Percentiles rank a stretch among this genome's conserved stretches.
Conservation (phyloP, 2,329 filamentous ascomycete genomes). For the Aureobasidium sp. region DNA sequence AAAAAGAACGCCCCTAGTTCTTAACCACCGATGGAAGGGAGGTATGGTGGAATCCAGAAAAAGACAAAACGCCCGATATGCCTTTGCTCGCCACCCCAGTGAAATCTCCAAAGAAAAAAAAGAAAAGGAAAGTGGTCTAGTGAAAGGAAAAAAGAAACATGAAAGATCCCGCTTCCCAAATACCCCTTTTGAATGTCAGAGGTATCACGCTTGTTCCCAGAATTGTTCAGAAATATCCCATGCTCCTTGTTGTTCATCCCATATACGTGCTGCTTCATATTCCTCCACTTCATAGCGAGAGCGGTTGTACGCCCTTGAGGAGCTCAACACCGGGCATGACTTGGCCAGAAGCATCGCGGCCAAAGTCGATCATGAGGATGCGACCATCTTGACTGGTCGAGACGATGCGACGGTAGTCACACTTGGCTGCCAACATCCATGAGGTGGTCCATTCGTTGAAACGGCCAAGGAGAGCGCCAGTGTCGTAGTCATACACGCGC, state of each 20-base stretch:
- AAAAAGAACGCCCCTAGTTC: background rate
- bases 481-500: conserved; percentile 83
- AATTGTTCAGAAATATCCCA: background rate
- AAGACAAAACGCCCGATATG: background rate
- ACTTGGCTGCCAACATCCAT: conserved; percentile 95
- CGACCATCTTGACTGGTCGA: conserved; percentile 91
- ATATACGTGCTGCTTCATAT: background rate
- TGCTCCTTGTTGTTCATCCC: background rate
- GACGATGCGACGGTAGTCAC: conserved; percentile 88
- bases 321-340: conserved; percentile 16
- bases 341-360: conserved; percentile 26
- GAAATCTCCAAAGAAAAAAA: background rate
- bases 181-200: background rate
- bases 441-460: conserved; percentile 94
- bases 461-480: conserved; percentile 67
- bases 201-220: conserved; percentile 8
- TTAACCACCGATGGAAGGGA: background rate
- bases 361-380: conserved; percentile 91
- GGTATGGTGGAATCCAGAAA: background rate
- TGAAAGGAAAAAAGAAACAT: background rate
- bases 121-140: conserved; percentile 1
- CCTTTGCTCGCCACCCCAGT: background rate
- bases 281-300: background rate
- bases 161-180: background rate
- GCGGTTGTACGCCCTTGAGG: background rate